These are phyloP conservation scores for Cinnamomum chago DNA, from an alignment of 164 flowering plant species.

Conservation along the genomic window DNA sequence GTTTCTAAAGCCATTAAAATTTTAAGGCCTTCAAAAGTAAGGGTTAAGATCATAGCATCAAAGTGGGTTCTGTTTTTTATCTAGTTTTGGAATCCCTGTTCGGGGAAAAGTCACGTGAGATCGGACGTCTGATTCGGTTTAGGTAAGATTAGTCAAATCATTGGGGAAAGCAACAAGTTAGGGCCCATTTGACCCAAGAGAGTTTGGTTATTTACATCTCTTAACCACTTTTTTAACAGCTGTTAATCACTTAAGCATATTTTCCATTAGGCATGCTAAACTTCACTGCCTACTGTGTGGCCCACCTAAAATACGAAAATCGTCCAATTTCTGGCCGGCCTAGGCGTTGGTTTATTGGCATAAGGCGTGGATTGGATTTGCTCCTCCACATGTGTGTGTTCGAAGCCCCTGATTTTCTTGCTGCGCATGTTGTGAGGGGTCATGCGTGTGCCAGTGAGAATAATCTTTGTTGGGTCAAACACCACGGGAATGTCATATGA, in stretches of 20 bases:
- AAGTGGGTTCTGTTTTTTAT: neutral
- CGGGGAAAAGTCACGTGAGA: slow-evolving; percentile 39
- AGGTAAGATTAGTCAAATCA: slow-evolving; percentile 28
- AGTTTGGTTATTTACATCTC: neutral
- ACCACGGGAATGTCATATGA: no score
- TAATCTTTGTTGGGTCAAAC: no score
- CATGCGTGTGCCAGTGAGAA: no score
- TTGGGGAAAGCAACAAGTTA: slow-evolving; percentile 15
- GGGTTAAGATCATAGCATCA: neutral
- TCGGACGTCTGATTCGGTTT: slow-evolving; percentile 27
- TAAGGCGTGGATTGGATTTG: no score
- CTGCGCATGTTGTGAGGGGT: no score
- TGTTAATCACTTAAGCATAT: neutral
- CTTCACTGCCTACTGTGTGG: no score
- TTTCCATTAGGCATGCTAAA: no score
- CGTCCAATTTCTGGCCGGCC: no score
- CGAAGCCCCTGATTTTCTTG: no score
- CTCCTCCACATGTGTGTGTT: no score
- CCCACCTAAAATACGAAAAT: no score
- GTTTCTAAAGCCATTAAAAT: neutral
- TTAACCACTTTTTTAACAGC: neutral
- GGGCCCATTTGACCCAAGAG: slow-evolving; percentile 13
- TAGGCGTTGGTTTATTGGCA: no score
- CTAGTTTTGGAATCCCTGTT: neutral
- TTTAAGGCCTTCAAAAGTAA: neutral